A percentile compares a stretch with the other conserved stretches of the same genome.
Evolutionary conservation across 2,329 filamentous ascomycete genomes (phyloP).

Genomic region (Xylariaceae sp.): DNA sequence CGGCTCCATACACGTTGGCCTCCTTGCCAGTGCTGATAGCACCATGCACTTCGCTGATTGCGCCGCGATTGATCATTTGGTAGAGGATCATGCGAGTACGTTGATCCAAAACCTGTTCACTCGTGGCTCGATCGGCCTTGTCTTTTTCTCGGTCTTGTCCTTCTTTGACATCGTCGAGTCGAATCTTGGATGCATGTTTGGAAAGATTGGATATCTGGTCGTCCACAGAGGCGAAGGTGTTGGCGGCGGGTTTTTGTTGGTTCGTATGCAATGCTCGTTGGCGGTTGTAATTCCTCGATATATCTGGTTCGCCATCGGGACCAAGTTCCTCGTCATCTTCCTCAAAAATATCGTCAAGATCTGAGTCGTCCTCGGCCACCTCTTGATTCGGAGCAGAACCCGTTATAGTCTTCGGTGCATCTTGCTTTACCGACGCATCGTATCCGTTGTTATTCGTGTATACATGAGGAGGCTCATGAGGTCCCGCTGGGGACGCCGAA

Average conservation of each 20-base stretch:
- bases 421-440: constrained; percentile 31
- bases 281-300: constrained; percentile 85
- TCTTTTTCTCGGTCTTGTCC: constrained; percentile 63
- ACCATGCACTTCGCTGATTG: constrained; percentile 88
- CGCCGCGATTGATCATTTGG: constrained; percentile 89
- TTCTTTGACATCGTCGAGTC: constrained; percentile 63
- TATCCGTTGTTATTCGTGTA: constrained; percentile 43
- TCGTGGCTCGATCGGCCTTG: constrained; percentile 89
- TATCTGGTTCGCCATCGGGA: constrained; percentile 51
- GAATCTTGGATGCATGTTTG: constrained; percentile 80
- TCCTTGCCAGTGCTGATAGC: constrained; percentile 97
- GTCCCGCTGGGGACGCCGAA: constrained; percentile 30
- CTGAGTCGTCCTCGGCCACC: constrained; percentile 24
- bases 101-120: constrained; percentile 90
- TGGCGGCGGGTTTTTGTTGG: constrained; percentile 72
- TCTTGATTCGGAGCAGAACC: constrained; percentile 22
- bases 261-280: constrained; percentile 72
- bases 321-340: constrained; percentile 45
- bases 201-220: constrained; percentile 84
- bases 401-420: constrained; percentile 13
- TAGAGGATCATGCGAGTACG: constrained; percentile 92
- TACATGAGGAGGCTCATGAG: constrained; percentile 41
- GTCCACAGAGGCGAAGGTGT: constrained; percentile 75
- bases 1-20: constrained; percentile 93
- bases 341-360: constrained; percentile 38